Evolutionary conservation across 139 green algal species (phyloP), one percentile per base, ranked within the genome.

Genomic region (Dunaliella sp.): DNA sequence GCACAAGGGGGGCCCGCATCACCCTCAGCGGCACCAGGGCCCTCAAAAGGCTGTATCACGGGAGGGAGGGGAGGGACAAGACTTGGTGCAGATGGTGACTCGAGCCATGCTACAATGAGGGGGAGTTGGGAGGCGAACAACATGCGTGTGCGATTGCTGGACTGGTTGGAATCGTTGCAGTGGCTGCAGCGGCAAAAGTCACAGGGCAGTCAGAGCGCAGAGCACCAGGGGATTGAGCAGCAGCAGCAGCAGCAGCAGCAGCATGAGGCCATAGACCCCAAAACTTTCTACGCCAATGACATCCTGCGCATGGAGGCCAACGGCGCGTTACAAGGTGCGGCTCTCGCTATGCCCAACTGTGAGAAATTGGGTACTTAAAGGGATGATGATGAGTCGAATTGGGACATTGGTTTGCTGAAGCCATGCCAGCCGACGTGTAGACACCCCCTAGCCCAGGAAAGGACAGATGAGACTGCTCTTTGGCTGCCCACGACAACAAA

Each of bases 71-170:
- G n/a, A n/a, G n/a, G n/a, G n/a, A n/a, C n/a, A n/a, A n/a, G n/a
- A n/a, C n/a, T n/a, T n/a, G 82, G 1, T 32, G 26, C 25, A 30
- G 33, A 2, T 38, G 34, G 82, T 36, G 48, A 32, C 24, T n/a
- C n/a, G n/a, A n/a, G n/a, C n/a, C n/a, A n/a, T n/a, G n/a, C n/a
- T n/a, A n/a, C n/a, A n/a, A n/a, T n/a, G n/a, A n/a, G n/a, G n/a
- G n/a, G n/a, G n/a, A n/a, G n/a, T n/a, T 96, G 91, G 92, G 89
- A 94, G 77, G 59, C 32, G 30, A 90, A 84, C 33, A 94, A 89
- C 87, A 93, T 95, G 88, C 48, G 65, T 1, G 88, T 96, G 3
- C 85, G 94, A 33, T 85, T 89, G 34, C 83, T 97, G 81, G 91
- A 96, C 58, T 92, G 89, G 89, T 38, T 57, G 0, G 84, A 92